Base-by-base conservation (phyloP, 1,139 yeast species). In the Blastobotrys elegans region DNA sequence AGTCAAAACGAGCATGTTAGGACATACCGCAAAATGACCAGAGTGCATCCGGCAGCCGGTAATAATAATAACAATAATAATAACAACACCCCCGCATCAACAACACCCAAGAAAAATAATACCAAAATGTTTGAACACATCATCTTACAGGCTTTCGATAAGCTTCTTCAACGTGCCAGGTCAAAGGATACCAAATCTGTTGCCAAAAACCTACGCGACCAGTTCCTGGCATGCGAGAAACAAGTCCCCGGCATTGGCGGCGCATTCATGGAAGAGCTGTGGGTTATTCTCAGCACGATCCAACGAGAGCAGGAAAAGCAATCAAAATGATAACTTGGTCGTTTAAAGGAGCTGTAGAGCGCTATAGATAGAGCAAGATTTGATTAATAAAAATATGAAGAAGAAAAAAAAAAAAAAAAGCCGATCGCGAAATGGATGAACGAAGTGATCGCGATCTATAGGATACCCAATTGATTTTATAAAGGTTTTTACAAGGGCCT, bases 221-320 rank as follows among this genome's bases (percentile, higher is more conserved):
- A 43, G 20, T 44, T 40, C 40, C 31, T 49, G 22, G 26, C 59
- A n/a, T 71, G 72, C 47, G 89, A 83, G 57, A 54, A 59, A 35
- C 62, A 66, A n/a, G 77, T 76, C 50, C 82, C 85, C 0, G 90
- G 90, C 0, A 66, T 83, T 31, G 67, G 79, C 48, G 82, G 79
- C 50, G 84, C 84, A 0, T 69, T 82, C n/a, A 68, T 80, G 30
- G 86, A 82, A 62, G 88, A 82, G 57, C 62, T 76, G 20, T 69
- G 71, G 63, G 49, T 44, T 11, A 35, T 50, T 14, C 30, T 50
- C 35, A 27, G 37, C 14, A 39, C 27, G 18, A 20, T 46, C 13
- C 43, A 44, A 24, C 31, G 16, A 29, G 32, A 43, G 30, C 42
- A 39, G 16, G 42, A 39, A 30, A 39, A 10, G 42, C n/a, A n/a